Conservation (phyloP, 352 stramenopile species). For the Halophytophthora polymorphica region DNA sequence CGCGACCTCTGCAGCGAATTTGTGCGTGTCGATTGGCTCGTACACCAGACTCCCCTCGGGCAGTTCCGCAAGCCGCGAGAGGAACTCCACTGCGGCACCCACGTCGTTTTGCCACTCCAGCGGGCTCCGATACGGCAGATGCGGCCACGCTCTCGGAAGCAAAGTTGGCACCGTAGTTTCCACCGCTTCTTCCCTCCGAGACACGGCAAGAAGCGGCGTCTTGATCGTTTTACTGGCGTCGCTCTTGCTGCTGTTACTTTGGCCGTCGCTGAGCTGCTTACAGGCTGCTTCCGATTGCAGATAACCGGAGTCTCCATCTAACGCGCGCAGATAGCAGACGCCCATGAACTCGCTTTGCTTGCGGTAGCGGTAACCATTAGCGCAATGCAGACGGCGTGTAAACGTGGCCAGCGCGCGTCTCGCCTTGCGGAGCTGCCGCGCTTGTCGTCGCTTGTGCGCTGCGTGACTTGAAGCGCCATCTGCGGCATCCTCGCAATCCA, state of each 20-base stretch:
- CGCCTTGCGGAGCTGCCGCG: conserved; percentile 22
- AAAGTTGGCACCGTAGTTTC: conserved; percentile 44
- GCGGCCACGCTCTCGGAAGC: conserved; percentile 63
- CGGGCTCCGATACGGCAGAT: conserved; percentile 55
- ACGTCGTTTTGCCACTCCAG: conserved; percentile 43
- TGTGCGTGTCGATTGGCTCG: conserved; percentile 50
- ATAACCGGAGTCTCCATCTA: conserved; percentile 38
- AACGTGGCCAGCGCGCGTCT: conserved; percentile 33
- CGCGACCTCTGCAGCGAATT: conserved; percentile 35
- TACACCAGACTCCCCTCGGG: conserved; percentile 61
- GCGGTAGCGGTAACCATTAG: conserved; percentile 47
- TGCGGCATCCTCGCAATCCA: background rate
- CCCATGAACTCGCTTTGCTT: conserved; percentile 68
- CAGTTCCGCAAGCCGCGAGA: conserved; percentile 43
- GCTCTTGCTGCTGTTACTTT: background rate
- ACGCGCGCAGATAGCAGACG: conserved; percentile 50
- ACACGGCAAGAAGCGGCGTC: conserved; percentile 14
- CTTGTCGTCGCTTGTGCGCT: background rate
- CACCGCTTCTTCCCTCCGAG: conserved; percentile 36
- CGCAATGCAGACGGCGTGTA: conserved; percentile 32
- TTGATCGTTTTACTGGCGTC: conserved; percentile 2
- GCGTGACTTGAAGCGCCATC: conserved; percentile 2
- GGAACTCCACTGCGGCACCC: conserved; percentile 41
- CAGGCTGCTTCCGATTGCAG: conserved; percentile 13
- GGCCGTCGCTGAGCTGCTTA: conserved; percentile 1